Evolutionary conservation across 768 basidiomycete species (phyloP).

Genomic region (Cubamyces lactineus): DNA sequence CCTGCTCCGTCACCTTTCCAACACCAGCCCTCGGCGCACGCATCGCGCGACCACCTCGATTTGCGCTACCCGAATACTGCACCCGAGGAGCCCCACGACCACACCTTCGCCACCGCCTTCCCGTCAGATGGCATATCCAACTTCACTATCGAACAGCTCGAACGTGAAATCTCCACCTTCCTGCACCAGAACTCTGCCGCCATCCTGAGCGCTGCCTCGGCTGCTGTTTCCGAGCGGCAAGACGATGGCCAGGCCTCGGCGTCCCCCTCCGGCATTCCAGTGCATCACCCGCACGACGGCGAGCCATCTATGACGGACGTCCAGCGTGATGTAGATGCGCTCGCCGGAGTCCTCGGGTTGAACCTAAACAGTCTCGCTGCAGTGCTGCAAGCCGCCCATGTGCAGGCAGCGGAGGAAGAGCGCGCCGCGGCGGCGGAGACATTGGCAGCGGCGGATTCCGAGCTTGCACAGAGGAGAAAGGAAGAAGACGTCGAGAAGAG

Average conservation of each 20-base stretch:
- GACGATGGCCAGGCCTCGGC: conserved; percentile 48
- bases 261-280: conserved; percentile 46
- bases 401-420: conserved; percentile 54
- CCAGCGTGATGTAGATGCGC: conserved; percentile 31
- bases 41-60: conserved; percentile 38
- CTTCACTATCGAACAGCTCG: conserved; percentile 66
- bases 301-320: conserved; percentile 12
- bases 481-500: conserved; percentile 50
- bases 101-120: conserved; percentile 38
- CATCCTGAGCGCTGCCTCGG: conserved; percentile 13
- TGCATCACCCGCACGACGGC: neutral
- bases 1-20: conserved; percentile 27
- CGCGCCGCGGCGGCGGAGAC: conserved; percentile 45
- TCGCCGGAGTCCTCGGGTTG: conserved; percentile 38
- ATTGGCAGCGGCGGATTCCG: conserved; percentile 41
- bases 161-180: conserved; percentile 75
- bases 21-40: conserved; percentile 20
- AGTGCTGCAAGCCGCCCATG: conserved; percentile 77
- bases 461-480: conserved; percentile 48
- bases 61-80: conserved; percentile 40
- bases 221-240: neutral
- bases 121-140: conserved; percentile 31
- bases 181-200: conserved; percentile 77
- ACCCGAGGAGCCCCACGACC: conserved; percentile 42
- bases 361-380: conserved; percentile 71